These are phyloP conservation scores for Saturnispora gosingensis DNA, from an alignment of 805 yeast genomes.

Conservation along the genomic window DNA sequence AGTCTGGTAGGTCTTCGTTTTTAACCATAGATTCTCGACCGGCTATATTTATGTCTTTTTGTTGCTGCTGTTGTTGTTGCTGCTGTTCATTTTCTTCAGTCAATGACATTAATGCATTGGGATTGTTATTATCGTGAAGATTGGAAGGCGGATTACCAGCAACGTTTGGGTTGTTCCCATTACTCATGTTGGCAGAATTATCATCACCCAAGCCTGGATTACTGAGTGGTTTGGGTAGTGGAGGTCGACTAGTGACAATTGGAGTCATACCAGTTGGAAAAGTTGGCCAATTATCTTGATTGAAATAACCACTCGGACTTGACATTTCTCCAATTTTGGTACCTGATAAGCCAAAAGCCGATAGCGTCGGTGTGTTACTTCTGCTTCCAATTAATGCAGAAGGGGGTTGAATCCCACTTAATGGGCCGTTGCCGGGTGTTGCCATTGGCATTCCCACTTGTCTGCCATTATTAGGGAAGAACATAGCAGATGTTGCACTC, in stretches of 20 bases:
- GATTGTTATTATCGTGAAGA: background rate
- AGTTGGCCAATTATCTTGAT: conserved; percentile 40
- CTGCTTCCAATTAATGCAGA: background rate
- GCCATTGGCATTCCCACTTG: background rate
- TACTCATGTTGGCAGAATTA: background rate
- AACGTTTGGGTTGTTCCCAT: background rate
- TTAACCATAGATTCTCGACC: background rate
- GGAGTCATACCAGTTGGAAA: conserved; percentile 23
- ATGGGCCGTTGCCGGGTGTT: background rate
- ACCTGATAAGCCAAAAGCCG: conserved; percentile 34
- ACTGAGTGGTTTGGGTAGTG: background rate
- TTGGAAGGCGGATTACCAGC: background rate
- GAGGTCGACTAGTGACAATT: background rate
- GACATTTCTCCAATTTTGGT: background rate
- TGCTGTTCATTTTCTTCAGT: background rate
- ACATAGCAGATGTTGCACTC: conserved; percentile 14
- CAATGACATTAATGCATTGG: background rate
- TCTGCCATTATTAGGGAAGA: conserved; percentile 3
- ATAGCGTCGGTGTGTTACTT: conserved; percentile 51
- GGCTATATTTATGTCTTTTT: background rate
- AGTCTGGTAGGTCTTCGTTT: background rate
- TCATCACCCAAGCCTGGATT: background rate
- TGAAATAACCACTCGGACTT: conserved; percentile 60
- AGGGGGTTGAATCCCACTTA: conserved; percentile 1
- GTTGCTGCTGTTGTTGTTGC: background rate